phyloP scores from a whole-genome alignment of 352 stramenopile genomes.

The Pseudoperonospora humuli region DNA sequence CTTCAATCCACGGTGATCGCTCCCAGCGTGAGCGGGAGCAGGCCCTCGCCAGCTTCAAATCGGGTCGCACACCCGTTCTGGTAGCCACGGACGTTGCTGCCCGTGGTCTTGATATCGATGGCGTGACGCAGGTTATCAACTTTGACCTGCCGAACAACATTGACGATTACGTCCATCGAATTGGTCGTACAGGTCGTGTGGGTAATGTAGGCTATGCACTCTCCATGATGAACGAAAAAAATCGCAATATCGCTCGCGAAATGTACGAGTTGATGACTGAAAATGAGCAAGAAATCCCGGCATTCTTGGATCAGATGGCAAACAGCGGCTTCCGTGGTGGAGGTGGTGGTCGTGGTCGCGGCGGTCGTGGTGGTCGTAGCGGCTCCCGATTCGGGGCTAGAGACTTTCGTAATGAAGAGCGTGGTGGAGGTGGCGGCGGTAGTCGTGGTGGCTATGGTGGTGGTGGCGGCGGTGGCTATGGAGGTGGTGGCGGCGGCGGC shows the following conservation, averaged over 20 bases:
- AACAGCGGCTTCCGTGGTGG: slow-evolving; percentile 68
- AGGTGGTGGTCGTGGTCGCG: slow-evolving; percentile 42
- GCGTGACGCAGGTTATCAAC: slow-evolving; percentile 96
- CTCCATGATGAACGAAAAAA: slow-evolving; percentile 99
- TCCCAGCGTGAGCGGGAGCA: slow-evolving; percentile 92
- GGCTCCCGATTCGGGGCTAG: slow-evolving; percentile 76
- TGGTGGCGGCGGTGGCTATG: slow-evolving; percentile 16
- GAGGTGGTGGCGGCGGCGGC: slow-evolving; percentile 24
- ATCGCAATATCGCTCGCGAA: slow-evolving; percentile 95
- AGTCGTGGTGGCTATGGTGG: slow-evolving; percentile 15
- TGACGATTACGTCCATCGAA: slow-evolving; percentile 98
- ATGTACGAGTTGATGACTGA: slow-evolving; percentile 95
- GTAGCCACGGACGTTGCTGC: slow-evolving; percentile 98
- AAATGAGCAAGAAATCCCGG: slow-evolving; percentile 92
- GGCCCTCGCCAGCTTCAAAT: slow-evolving; percentile 90
- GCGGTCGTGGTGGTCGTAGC: slow-evolving; percentile 44
- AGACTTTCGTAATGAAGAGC: slow-evolving; percentile 82
- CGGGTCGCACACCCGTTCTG: slow-evolving; percentile 87
- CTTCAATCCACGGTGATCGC: slow-evolving; percentile 98
- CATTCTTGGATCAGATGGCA: slow-evolving; percentile 93
- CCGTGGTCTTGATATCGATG: slow-evolving; percentile 97
- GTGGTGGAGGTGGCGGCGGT: slow-evolving; percentile 32
- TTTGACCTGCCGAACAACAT: slow-evolving; percentile 98
- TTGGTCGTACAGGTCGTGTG: slow-evolving; percentile 97
- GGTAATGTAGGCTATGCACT: slow-evolving; percentile 96